phyloP scores from a whole-genome alignment of 306 rosid genomes.

The Vigna nakashimae region DNA sequence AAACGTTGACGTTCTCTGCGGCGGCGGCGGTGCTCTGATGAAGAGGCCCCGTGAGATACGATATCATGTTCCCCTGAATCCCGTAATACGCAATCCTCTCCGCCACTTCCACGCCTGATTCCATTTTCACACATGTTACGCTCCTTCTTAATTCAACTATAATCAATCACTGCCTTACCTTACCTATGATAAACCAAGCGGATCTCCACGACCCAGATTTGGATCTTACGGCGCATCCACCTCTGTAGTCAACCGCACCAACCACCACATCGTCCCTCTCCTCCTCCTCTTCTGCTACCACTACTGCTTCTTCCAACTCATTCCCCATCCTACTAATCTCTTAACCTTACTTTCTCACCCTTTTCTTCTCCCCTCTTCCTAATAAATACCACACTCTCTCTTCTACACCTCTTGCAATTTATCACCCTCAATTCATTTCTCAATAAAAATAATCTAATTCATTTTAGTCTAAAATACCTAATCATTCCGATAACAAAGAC shows the following conservation, averaged over 20 bases:
- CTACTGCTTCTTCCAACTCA: not conserved
- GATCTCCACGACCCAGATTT: conserved; percentile 59
- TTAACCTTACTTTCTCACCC: too few relatives aligned
- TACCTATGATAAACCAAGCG: conserved; percentile 49
- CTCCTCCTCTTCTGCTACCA: not conserved
- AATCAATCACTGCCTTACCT: too few relatives aligned
- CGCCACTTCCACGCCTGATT: conserved; percentile 52
- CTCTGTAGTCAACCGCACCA: conserved; percentile 53
- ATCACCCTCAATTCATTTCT: too few relatives aligned
- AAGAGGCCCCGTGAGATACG: conserved; percentile 59
- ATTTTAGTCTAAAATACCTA: too few relatives aligned
- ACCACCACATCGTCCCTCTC: not conserved
- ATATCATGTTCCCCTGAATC: conserved; percentile 54
- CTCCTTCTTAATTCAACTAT: too few relatives aligned
- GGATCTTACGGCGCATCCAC: conserved; percentile 44
- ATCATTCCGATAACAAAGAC: too few relatives aligned
- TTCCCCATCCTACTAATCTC: too few relatives aligned
- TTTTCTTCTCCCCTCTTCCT: too few relatives aligned
- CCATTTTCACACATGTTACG: not conserved
- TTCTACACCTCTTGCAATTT: too few relatives aligned
- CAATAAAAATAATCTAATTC: too few relatives aligned
- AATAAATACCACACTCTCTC: too few relatives aligned
- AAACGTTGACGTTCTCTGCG: conserved; percentile 58
- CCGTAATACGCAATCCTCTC: conserved; percentile 69
- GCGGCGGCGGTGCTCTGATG: conserved; percentile 61